Evolutionary conservation across 768 basidiomycete species (phyloP).

Genomic region (Mycena venus): DNA sequence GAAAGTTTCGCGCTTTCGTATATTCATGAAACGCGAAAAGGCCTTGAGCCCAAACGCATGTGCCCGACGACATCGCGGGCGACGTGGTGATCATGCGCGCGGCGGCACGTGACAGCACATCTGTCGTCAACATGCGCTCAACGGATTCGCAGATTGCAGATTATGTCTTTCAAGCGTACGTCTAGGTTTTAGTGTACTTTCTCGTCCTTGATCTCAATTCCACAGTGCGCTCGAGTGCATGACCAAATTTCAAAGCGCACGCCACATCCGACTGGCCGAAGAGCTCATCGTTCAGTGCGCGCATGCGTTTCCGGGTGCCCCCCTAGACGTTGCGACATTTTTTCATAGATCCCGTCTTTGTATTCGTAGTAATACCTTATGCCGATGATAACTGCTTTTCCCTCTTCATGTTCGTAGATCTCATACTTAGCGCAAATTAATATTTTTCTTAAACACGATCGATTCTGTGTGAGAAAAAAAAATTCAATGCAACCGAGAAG

Average conservation of each 20-base stretch:
- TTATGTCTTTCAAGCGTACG: not conserved
- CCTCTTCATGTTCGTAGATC: not conserved
- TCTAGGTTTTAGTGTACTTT: not conserved
- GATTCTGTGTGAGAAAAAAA: not conserved
- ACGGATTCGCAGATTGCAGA: not conserved
- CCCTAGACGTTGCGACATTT: not conserved
- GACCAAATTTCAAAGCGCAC: not conserved
- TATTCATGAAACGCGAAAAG: slow-evolving; percentile 10
- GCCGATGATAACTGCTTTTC: not conserved
- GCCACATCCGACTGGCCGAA: not conserved
- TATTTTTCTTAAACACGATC: not conserved
- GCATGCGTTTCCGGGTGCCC: not conserved
- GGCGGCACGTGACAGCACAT: not conserved
- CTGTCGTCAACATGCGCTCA: not conserved
- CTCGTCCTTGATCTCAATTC: not conserved
- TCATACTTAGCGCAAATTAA: not conserved
- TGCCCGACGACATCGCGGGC: not conserved
- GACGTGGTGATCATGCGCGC: slow-evolving; percentile 3
- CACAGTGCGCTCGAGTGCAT: not conserved
- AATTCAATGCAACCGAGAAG: not conserved
- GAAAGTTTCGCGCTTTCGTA: too few relatives aligned
- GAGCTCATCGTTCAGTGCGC: not conserved
- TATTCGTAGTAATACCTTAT: not conserved
- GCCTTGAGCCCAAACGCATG: not conserved
- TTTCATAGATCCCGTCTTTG: not conserved